Base-by-base conservation (phyloP, 345 rosid genomes). In the Bruguiera parviflora region DNA sequence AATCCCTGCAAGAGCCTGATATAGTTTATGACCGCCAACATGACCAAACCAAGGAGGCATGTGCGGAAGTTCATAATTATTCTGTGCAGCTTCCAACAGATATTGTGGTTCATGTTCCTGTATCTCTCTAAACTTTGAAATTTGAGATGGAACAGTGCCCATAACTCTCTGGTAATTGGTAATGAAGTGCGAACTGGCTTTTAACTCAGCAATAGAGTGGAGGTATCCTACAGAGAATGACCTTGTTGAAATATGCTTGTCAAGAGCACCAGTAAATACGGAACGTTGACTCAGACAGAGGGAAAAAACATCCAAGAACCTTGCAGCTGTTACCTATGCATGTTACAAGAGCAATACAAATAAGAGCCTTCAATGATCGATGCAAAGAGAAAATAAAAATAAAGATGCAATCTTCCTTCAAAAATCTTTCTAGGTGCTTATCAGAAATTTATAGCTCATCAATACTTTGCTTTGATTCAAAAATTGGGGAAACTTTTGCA, bases 21-120 rank as follows among this genome's bases (percentile, higher is more conserved):
- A 91, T 66, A 94, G 70, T 75, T 84, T 89, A 78, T 75, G 90
- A 73, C 87, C 81, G 57, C 96, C 92, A 79, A 82, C 89, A 85
- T 80, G 65, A 57, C 73, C 79, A 78, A 94, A 87, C 97, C 96
- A 94, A 61, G 98, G 96, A 28, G 97, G 98, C 80, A 85, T 83
- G 63, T 77, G 80, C 39, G 98, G 97, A 74, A 94, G 75, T 68
- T 80, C 73, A 70, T 73, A 86, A 59, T 77, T 72, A 71, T 73
- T 76, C 68, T 77, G 76, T 67, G 73, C 22, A 62, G 64, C 49
- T 68, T 71, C 85, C 61, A 35, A 72, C 4, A 59, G 63, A 39
- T 68, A 57, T 66, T 68, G 75, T 52, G 53, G 65, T 72, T 68
- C 77, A 67, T 69, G 81, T 67, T 49, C 74, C 53, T 63, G 70